phyloP scores from a whole-genome alignment of 2,329 filamentous ascomycete species.

The Trichoderma lentiforme region DNA sequence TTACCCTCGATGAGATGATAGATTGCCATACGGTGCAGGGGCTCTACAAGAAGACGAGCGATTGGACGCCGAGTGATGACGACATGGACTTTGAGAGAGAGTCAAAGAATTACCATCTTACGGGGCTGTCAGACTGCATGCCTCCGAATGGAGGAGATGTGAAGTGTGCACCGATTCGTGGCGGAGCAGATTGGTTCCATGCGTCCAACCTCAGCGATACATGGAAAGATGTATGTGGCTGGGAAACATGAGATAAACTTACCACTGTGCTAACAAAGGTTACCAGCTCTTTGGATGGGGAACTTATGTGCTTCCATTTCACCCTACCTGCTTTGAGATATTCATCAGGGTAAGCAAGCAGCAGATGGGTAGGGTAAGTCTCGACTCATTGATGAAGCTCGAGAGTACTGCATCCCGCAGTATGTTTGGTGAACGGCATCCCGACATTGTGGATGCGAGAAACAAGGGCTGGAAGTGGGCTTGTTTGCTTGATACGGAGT shows the following conservation, averaged over 20 bases:
- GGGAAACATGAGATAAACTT: not conserved
- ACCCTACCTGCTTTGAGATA: slow-evolving; percentile 30
- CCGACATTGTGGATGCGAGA: not conserved
- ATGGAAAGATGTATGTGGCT: not conserved
- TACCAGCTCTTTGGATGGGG: not conserved
- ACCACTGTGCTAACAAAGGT: not conserved
- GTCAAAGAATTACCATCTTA: slow-evolving; percentile 19
- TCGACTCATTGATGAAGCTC: slow-evolving; percentile 20
- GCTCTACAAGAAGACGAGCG: slow-evolving; percentile 22
- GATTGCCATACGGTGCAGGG: slow-evolving; percentile 28
- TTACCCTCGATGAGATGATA: slow-evolving; percentile 27
- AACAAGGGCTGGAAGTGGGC: slow-evolving; percentile 9
- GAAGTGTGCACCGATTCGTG: not conserved
- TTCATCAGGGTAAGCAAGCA: slow-evolving; percentile 26
- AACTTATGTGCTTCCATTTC: slow-evolving; percentile 26
- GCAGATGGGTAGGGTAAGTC: slow-evolving; percentile 21
- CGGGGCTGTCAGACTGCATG: slow-evolving; percentile 22
- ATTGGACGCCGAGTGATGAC: slow-evolving; percentile 19
- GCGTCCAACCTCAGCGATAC: not conserved
- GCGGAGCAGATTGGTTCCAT: not conserved
- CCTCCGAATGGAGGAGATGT: slow-evolving; percentile 6
- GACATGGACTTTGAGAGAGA: slow-evolving; percentile 26
- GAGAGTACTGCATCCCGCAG: not conserved
- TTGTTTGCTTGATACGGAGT: slow-evolving; percentile 14
- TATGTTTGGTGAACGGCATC: not conserved